These are phyloP conservation scores for Colletotrichum orbiculare DNA, from an alignment of 2,329 filamentous ascomycete species.

Conservation along the genomic window DNA sequence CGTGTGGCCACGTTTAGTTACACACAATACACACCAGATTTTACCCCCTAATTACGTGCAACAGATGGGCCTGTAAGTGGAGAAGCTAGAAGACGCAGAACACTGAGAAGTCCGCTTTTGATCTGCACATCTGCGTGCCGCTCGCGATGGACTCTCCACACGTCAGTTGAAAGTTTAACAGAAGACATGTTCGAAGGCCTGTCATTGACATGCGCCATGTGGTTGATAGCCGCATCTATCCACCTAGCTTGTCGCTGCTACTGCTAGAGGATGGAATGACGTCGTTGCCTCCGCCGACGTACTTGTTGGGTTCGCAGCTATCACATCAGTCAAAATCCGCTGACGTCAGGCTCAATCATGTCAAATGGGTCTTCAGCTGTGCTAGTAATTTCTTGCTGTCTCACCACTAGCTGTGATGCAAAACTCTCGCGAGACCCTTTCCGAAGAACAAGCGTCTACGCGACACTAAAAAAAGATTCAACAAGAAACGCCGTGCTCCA, in stretches of 20 bases:
- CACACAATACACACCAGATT: no score
- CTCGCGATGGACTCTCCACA: slow-evolving; percentile 29
- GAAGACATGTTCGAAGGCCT: slow-evolving; percentile 5
- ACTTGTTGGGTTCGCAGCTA: no score
- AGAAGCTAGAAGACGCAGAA: slow-evolving; percentile 16
- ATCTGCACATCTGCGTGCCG: slow-evolving; percentile 32
- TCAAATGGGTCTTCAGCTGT: no score
- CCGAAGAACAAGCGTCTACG: background rate
- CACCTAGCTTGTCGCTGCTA: background rate
- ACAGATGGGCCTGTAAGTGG: slow-evolving; percentile 4
- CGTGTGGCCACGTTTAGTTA: no score
- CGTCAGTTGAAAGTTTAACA: background rate
- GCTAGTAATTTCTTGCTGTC: no score
- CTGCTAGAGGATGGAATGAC: background rate
- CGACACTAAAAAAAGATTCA: slow-evolving; percentile 6
- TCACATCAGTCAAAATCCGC: no score
- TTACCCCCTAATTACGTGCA: no score
- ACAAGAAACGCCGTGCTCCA: slow-evolving; percentile 31
- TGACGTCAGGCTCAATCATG: no score
- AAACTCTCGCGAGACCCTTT: slow-evolving; percentile 7
- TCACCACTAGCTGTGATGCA: background rate
- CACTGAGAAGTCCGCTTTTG: slow-evolving; percentile 31
- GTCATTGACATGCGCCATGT: slow-evolving; percentile 17
- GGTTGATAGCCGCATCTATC: slow-evolving; percentile 20
- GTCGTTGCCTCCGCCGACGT: background rate